Evolutionary conservation across 345 rosid genomes (phyloP), one percentile per base, ranked within the genome.

Genomic region (Salix dunnii): DNA sequence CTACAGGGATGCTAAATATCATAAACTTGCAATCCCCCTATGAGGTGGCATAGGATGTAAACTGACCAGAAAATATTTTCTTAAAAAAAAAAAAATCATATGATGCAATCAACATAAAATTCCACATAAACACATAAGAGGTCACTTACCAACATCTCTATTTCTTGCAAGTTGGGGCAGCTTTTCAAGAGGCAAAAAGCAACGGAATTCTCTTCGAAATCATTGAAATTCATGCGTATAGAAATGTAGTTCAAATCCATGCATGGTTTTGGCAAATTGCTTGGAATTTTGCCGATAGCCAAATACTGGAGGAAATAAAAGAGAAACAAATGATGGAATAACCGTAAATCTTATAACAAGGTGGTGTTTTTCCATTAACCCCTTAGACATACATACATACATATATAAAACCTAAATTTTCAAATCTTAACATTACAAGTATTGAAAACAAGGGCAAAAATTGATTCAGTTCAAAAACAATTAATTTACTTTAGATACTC

Each of bases 171-270:
- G 72, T 86, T 88, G 4, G 92, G 95, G 71, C 84, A 79, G 80
- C 95, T 88, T 82, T 87, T 87, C 58, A 91, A 75, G 68, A 91
- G 83, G 78, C 92, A 89, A 14, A 84, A 72, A 51, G 90, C 90
- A 81, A 92, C 91, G 13, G 78, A 70, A 76, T 67, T 87, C 86
- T 91, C 90, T 38, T 86, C 86, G 43, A 80, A 23, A 70, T 91
- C 92, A 69, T 87, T 86, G 81, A 89, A 91, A 79, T 91, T 88
- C 70, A 91, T 87, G 73, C 87, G 84, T 23, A 91, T 66, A 17
- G 91, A 87, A 72, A 91, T 88, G 81, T 88, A 87, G 79, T 81
- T 88, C 43, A 91, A 88, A 86, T 91, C 91, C 42, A 78, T 30
- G 66, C 90, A 91, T 16, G 85, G 87, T 35, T 74, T 80, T 12